These are phyloP conservation scores for Laetiporus sulphureus DNA, from an alignment of 1,284 basidiomycete genomes.

Conservation along the genomic window DNA sequence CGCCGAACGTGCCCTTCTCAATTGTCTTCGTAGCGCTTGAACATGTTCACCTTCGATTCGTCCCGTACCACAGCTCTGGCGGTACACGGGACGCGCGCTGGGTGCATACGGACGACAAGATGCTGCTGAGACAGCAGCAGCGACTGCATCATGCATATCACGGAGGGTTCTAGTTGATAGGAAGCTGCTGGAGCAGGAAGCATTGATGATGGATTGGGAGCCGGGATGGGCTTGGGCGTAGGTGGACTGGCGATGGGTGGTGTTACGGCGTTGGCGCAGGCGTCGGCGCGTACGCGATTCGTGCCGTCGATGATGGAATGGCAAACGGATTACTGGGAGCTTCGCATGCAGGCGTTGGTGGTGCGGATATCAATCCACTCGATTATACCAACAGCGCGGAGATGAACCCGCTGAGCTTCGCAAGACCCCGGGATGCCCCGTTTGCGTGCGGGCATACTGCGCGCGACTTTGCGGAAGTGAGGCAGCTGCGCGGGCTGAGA, in stretches of 20 bases:
- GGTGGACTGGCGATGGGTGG: too few species aligned
- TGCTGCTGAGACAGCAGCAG: slow-evolving; percentile 8
- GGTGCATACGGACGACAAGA: slow-evolving; percentile 8
- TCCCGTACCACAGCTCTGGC: slow-evolving; percentile 10
- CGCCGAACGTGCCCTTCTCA: slow-evolving; percentile 51
- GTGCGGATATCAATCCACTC: background rate
- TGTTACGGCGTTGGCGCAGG: too few species aligned
- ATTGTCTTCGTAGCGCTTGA: too few species aligned
- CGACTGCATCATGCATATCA: slow-evolving; percentile 7
- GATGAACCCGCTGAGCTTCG: background rate
- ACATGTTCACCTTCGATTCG: slow-evolving; percentile 3
- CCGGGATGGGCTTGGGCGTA: too few species aligned
- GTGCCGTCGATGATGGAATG: too few species aligned
- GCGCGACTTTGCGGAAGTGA: slow-evolving; percentile 3
- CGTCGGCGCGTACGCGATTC: too few species aligned
- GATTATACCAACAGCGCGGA: slow-evolving; percentile 1
- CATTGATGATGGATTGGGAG: background rate
- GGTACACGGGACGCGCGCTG: slow-evolving; percentile 8
- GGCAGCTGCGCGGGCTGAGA: slow-evolving; percentile 2
- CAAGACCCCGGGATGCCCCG: slow-evolving; percentile 7
- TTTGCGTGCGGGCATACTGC: slow-evolving; percentile 1
- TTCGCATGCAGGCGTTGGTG: too few species aligned
- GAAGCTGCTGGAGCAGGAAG: background rate
- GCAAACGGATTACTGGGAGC: too few species aligned
- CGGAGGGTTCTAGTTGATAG: too few species aligned